Base-by-base conservation (phyloP, 331 rosid species). In the Acacia concinna region DNA sequence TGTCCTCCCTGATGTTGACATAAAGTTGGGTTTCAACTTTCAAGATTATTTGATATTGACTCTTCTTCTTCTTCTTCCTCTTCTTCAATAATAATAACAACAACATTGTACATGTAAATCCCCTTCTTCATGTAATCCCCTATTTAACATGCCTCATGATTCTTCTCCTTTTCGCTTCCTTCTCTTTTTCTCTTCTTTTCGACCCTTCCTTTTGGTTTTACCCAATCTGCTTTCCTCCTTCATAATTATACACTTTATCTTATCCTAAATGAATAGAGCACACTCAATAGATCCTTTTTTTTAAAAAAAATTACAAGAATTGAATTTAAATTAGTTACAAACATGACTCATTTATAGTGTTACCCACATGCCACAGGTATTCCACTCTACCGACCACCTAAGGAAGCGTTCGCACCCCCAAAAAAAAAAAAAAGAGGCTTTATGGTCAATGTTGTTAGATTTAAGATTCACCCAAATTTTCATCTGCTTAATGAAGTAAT, bases 1-100 rank as follows among this genome's bases (percentile, higher is more conserved):
- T 83, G 70, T 2, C 56, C 37, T 54, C 54, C 52, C 63, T 63
- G 88, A 78, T 57, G 84, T 78, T 65, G 93, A 90, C 89, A 70
- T 84, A 84, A 87, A 84, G 89, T 63, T 49, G 83, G 79, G 81
- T 66, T 78, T 69, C 74, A 78, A 38, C 79, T 66, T 78, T 69
- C 74, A 78, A 38, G 81, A 82, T 88, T 71, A 78, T 79, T 69
- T 84, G 87, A 89, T 74, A 83, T 64, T 27, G 66, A 59, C 66
- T 27, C 1, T n/a, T n/a, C n/a, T n/a, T n/a, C n/a, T n/a, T n/a
- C n/a, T n/a, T n/a, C n/a, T n/a, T n/a, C n/a, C n/a, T 34, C 35
- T 27, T 27, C 32, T 59, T 59, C 66, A 27, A 57, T 57, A 23
- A 57, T 59, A 13, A 27, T 27, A 59, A 25, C n/a, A n/a, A n/a